Base-by-base conservation (phyloP, 2,329 filamentous ascomycete genomes). In the Diaporthe caulivora region DNA sequence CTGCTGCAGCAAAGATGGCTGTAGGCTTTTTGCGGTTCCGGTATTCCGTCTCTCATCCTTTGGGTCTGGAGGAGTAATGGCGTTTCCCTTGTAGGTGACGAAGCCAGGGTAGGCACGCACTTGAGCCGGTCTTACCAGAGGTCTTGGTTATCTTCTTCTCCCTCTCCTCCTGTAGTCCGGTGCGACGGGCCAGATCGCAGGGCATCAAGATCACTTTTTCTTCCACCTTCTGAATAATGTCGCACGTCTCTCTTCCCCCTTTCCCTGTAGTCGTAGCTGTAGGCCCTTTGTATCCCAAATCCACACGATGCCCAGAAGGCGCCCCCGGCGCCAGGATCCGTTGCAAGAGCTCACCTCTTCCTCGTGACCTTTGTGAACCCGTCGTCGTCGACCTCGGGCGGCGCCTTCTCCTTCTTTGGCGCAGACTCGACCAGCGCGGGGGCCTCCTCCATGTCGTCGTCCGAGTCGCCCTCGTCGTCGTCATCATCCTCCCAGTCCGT, bases 351-450 rank as follows among this genome's bases (percentile, higher is more conserved):
- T 85, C 87, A 89, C 87, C 91, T 93, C 85, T 91, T 93, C 78
- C 89, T 88, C 71, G 91, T 89, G 76, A 95, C 93, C 82, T 89
- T 94, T 21, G 91, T 94, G 81, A 96, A 96, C 6, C 94, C 94
- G 79, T 96, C 94, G 77, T 95, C 93, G 81, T 96, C 94, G 58
- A 95, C 87, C 81, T 94, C 90, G 0, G 93, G 93, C 80, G 89
- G 88, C 21, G 86, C 82, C 83, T 91, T 94, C 82, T 94, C 91
- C 81, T 87, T 91, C 18, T 80, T 71, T 53, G 86, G 85, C 58
- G 47, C 17, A 2, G 37, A 40, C 51, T 86, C 80, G 53, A 91
- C 88, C 75, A 93, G 82, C 57, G 88, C 83, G 10, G 92, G 91
- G 47, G 93, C 93, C 75, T 95, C 93, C 53, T 85, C 89, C 92